These are phyloP conservation scores for Penicillium parvum DNA, from an alignment of 495 filamentous ascomycete genomes.

Conservation along the genomic window DNA sequence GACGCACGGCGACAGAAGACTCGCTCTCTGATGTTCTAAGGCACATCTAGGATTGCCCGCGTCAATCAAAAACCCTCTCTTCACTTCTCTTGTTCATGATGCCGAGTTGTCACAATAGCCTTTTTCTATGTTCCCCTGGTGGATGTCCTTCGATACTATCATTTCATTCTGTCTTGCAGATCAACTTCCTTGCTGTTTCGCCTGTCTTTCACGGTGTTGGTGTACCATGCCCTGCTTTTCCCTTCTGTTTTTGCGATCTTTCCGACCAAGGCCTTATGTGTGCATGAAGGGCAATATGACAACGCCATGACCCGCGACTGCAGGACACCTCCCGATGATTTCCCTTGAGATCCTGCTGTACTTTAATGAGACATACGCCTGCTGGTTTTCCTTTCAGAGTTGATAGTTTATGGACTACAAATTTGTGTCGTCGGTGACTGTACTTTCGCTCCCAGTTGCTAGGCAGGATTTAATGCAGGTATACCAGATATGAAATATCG, in stretches of 20 bases:
- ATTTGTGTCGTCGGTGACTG: too few relatives aligned
- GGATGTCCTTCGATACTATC: slow-evolving; percentile 6
- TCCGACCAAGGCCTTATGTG: slow-evolving; percentile 9
- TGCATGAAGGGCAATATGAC: slow-evolving; percentile 14
- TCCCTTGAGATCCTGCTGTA: slow-evolving; percentile 26
- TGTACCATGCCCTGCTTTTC: slow-evolving; percentile 23
- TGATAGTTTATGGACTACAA: slow-evolving; percentile 26
- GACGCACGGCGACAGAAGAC: slow-evolving; percentile 43
- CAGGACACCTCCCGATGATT: slow-evolving; percentile 24
- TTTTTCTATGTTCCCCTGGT: slow-evolving; percentile 17
- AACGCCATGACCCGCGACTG: slow-evolving; percentile 22
- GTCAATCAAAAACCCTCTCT: slow-evolving; percentile 12
- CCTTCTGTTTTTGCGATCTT: slow-evolving; percentile 7
- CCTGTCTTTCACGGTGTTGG: slow-evolving; percentile 18
- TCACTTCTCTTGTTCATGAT: slow-evolving; percentile 30
- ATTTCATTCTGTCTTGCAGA: slow-evolving; percentile 10
- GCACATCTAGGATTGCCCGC: background rate
- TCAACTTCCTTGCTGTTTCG: slow-evolving; percentile 6
- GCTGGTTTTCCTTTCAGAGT: slow-evolving; percentile 18
- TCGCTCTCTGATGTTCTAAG: slow-evolving; percentile 42
- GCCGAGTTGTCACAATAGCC: slow-evolving; percentile 28
- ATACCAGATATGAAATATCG: too few relatives aligned
- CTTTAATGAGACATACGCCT: slow-evolving; percentile 37
- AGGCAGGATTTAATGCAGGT: too few relatives aligned
- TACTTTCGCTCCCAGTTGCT: too few relatives aligned